Conservation (phyloP, 1,139 yeast genomes). For the Chernovozyma aurita region DNA sequence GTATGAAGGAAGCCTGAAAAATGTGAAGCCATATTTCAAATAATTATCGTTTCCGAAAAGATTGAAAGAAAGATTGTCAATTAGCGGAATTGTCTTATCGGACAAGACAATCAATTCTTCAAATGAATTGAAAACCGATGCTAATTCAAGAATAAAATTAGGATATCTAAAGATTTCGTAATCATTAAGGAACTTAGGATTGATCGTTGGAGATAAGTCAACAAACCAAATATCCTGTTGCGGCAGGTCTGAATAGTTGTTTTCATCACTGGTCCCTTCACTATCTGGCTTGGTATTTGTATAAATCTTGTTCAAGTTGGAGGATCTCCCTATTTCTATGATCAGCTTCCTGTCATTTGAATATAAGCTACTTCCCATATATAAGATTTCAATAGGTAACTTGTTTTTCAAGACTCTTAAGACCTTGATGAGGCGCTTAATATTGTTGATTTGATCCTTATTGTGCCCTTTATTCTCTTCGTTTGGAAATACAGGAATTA, state of each 20-base stretch:
- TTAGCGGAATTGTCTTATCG: constrained; percentile 25
- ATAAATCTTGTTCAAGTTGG: constrained; percentile 7
- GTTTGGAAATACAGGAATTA: constrained; percentile 24
- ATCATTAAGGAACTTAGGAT: background rate
- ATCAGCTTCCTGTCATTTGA: constrained; percentile 16
- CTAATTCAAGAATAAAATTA: constrained; percentile 17
- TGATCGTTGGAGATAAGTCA: constrained; percentile 14
- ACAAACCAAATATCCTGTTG: constrained; percentile 27
- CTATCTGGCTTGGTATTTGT: background rate
- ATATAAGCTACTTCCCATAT: constrained; percentile 12
- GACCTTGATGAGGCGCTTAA: constrained; percentile 21
- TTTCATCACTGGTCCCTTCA: background rate
- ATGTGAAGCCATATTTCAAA: constrained; percentile 19
- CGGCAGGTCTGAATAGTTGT: background rate
- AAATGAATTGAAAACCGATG: constrained; percentile 29
- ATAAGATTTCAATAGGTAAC: constrained; percentile 28
- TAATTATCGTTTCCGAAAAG: constrained; percentile 18
- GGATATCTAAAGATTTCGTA: background rate
- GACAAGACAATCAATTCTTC: constrained; percentile 25
- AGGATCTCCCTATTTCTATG: constrained; percentile 17
- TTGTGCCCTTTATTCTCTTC: constrained; percentile 8
- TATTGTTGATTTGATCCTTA: constrained; percentile 10
- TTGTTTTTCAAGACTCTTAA: constrained; percentile 24
- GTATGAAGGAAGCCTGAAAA: constrained; percentile 26
- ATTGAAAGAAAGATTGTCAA: constrained; percentile 11